Evolutionary conservation across 805 yeast genomes (phyloP), one percentile per base, ranked within the genome.

Genomic region (Pichia eremophila): DNA sequence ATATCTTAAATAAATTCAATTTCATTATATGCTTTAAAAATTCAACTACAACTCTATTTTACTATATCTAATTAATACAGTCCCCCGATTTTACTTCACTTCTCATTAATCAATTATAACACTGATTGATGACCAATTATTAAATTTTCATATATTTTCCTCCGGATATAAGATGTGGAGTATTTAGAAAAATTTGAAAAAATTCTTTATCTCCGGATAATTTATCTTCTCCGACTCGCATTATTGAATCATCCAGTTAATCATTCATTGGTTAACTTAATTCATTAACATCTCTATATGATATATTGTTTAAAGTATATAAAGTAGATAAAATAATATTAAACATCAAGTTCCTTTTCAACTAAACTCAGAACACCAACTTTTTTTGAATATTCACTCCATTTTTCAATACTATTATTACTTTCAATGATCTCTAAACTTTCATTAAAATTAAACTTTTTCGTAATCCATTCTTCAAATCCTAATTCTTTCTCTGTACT

Each of bases 341-440:
- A 34, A 10, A 7, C 25, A 35, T 35, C 31, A 3, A 46, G 32
- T 27, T 17, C 22, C 7, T 27, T 27, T 45, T 77, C 82, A 63
- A 72, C 74, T 40, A 64, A 59, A 27, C 78, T 73, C 54, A 77
- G 61, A 54, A 76, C 61, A 0, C 75, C 81, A 47, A 75, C 65
- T n/a, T 79, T 81, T n/a, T 64, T 68, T 47, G 72, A 71, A 53
- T 75, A 77, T 28, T 68, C 65, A 32, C 64, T 65, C 82, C 82
- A 77, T 12, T 46, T 34, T 15, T 15, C 71, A 11, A 60, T 54
- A n/a, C 61, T 66, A 5, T 66, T 60, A 8, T 34, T 41, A 39
- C 74, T 58, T 43, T 58, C 52, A 6, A 51, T 28, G 18, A n/a
- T n/a, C 27, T 75, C 76, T n/a, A 76, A 66, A 11, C 48, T 58